These are phyloP conservation scores for Euptelea pleiosperma DNA, from an alignment of 164 flowering plant species.

Conservation along the genomic window DNA sequence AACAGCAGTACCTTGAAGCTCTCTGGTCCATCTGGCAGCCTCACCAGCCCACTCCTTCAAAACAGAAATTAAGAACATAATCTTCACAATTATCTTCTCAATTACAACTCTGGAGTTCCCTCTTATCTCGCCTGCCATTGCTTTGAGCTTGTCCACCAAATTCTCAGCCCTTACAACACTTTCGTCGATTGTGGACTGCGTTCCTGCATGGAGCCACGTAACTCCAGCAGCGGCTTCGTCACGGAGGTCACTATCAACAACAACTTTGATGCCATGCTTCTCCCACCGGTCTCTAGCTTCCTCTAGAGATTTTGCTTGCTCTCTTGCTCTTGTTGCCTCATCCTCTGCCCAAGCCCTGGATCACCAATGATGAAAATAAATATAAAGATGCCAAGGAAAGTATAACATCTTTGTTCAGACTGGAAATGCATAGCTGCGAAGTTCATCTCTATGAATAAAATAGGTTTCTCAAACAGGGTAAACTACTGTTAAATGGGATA, in stretches of 20 bases:
- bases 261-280: conserved; percentile 74
- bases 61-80: conserved; percentile 36
- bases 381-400: not conserved
- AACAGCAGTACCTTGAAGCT: conserved; percentile 37
- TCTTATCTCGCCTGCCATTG: conserved; percentile 49
- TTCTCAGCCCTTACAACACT: conserved; percentile 56
- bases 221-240: conserved; percentile 56
- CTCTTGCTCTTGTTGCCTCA: conserved; percentile 89
- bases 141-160: conserved; percentile 61
- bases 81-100: conserved; percentile 49
- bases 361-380: not conserved
- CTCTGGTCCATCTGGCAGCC: conserved; percentile 25
- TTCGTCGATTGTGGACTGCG: conserved; percentile 39
- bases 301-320: conserved; percentile 80
- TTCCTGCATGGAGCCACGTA: conserved; percentile 67
- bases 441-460: not conserved
- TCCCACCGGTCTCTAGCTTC: conserved; percentile 96
- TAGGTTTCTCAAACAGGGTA: not conserved
- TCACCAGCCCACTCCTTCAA: conserved; percentile 38
- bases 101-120: conserved; percentile 54
- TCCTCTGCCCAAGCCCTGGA: conserved; percentile 98
- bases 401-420: not conserved
- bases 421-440: not conserved
- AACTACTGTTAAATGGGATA: no score
- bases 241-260: conserved; percentile 77